Conservation (phyloP, 371 early-diverging fungal genomes). For the Actinomucor elegans region DNA sequence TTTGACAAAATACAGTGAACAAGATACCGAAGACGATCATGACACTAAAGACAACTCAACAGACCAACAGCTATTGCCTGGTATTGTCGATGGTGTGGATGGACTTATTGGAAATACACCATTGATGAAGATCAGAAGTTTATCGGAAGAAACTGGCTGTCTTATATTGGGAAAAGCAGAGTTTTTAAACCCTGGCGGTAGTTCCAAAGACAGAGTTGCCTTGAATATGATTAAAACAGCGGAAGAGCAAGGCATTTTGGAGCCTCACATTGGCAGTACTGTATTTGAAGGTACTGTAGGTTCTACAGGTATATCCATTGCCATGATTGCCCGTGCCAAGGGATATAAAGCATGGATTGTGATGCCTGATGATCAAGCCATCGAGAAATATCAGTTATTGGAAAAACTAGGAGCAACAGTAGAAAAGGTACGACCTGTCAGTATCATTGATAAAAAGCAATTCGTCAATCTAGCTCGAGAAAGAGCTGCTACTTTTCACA, state of each 20-base stretch:
- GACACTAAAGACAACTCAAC: background rate
- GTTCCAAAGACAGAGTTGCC: constrained; percentile 93
- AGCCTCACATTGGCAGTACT: constrained; percentile 68
- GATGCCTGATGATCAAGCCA: constrained; percentile 93
- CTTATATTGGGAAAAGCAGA: constrained; percentile 62
- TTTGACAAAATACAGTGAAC: background rate
- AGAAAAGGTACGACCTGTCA: constrained; percentile 89
- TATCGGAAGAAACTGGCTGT: constrained; percentile 90
- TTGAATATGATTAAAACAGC: constrained; percentile 81
- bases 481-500: constrained; percentile 69
- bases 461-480: constrained; percentile 88
- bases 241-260: constrained; percentile 64
- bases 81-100: constrained; percentile 66
- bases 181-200: constrained; percentile 94
- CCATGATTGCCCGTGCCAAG: constrained; percentile 79
- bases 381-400: constrained; percentile 86
- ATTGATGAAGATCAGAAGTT: constrained; percentile 78
- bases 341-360: constrained; percentile 93
- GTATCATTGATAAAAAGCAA: constrained; percentile 90
- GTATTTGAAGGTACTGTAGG: constrained; percentile 95
- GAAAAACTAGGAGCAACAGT: constrained; percentile 87
- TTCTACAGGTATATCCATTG: constrained; percentile 83
- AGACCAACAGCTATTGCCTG: constrained; percentile 2
- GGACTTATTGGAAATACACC: constrained; percentile 90
- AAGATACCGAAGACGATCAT: background rate